Evolutionary conservation across 495 filamentous ascomycete genomes (phyloP).

Genomic region (Neurospora tetraspora): DNA sequence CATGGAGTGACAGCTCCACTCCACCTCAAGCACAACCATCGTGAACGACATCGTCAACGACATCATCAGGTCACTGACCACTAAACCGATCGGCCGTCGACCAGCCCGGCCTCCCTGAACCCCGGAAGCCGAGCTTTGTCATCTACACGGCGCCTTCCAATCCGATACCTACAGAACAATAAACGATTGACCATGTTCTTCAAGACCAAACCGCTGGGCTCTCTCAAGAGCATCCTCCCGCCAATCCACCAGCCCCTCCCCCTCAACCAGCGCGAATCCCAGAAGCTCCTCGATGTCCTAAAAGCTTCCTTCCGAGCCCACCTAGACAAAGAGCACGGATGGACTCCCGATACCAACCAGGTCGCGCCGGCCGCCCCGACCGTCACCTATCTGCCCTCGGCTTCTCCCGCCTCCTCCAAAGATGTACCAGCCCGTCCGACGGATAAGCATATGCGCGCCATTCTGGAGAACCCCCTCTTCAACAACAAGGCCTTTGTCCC

Average conservation of each 20-base stretch:
- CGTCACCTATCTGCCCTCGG: constrained; percentile 12
- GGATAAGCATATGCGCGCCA: constrained; percentile 49
- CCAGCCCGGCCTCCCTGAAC: not conserved
- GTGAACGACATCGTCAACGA: not conserved
- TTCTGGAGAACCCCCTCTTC: constrained; percentile 65
- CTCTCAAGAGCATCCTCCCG: constrained; percentile 40
- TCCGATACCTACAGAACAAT: not conserved
- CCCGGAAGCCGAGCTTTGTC: not conserved
- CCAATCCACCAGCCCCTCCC: constrained; percentile 65
- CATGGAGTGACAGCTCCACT: not conserved
- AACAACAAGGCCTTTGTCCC: not conserved
- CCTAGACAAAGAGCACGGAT: constrained; percentile 56
- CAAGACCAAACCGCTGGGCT: constrained; percentile 22
- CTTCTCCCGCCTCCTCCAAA: not conserved
- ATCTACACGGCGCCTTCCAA: not conserved
- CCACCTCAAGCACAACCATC: not conserved
- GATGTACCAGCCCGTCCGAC: constrained; percentile 21
- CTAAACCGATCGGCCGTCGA: not conserved
- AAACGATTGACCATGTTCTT: constrained; percentile 16
- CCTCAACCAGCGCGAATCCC: constrained; percentile 51
- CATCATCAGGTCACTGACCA: not conserved
- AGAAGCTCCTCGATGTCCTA: constrained; percentile 57
- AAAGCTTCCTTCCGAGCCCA: constrained; percentile 68
- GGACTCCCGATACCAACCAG: constrained; percentile 14
- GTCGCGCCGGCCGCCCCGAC: constrained; percentile 11